Conservation (phyloP, 345 rosid genomes). For the Arabis hirsuta region DNA sequence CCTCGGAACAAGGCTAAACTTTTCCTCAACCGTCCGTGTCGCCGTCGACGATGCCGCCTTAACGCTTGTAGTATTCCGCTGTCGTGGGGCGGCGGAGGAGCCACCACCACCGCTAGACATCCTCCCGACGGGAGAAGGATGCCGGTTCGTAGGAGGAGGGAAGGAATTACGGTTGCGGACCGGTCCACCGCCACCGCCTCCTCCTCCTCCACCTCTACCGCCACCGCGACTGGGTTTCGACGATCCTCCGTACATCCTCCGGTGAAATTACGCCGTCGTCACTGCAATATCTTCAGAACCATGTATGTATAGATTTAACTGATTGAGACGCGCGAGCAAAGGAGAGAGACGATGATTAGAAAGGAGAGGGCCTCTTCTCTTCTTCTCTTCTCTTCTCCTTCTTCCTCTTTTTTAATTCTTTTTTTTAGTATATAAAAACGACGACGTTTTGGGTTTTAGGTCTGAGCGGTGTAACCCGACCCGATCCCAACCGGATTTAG, state of each 20-base stretch:
- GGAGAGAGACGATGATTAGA: slow-evolving; percentile 38
- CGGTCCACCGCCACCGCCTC: slow-evolving; percentile 48
- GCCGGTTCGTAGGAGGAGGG: slow-evolving; percentile 52
- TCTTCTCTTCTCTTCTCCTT: slow-evolving; percentile 10
- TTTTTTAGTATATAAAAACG: slow-evolving; percentile 6
- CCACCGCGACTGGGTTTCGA: slow-evolving; percentile 61
- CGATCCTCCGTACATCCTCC: slow-evolving; percentile 51
- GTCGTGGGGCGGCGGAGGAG: slow-evolving; percentile 49
- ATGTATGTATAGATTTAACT: slow-evolving; percentile 33
- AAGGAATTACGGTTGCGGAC: slow-evolving; percentile 52
- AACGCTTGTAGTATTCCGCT: slow-evolving; percentile 39
- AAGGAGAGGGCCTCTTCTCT: slow-evolving; percentile 35
- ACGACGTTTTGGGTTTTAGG: slow-evolving; percentile 22
- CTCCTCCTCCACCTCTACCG: slow-evolving; percentile 39
- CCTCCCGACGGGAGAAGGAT: slow-evolving; percentile 49
- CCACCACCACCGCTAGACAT: slow-evolving; percentile 45
- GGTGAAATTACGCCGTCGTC: slow-evolving; percentile 34
- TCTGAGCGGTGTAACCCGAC: slow-evolving; percentile 8
- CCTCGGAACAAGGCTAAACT: slow-evolving; percentile 68
- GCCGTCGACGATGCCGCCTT: slow-evolving; percentile 30
- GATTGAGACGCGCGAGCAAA: slow-evolving; percentile 42
- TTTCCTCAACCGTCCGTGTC: slow-evolving; percentile 61
- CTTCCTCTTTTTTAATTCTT: background rate
- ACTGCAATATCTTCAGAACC: slow-evolving; percentile 28
- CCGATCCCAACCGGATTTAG: slow-evolving; percentile 9